These are phyloP conservation scores for Polytrichum commune DNA, from an alignment of 225 moss, liverwort and hornwort species.

Conservation along the genomic window DNA sequence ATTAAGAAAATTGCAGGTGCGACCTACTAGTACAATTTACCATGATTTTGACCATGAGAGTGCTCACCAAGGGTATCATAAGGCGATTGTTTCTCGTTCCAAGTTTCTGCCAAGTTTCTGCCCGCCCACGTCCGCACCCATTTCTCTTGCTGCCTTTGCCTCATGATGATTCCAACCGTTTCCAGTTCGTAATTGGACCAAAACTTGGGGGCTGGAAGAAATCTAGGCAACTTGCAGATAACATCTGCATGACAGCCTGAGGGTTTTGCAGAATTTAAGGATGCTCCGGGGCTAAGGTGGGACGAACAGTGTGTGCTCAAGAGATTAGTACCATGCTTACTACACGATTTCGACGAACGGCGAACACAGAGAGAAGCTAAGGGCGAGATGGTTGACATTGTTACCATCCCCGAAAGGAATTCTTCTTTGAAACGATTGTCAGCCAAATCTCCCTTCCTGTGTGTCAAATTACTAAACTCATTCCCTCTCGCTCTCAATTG, in stretches of 20 bases:
- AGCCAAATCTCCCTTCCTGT: background rate
- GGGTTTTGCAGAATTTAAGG: background rate
- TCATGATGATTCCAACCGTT: conserved; percentile 7
- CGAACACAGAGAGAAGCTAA: conserved; percentile 34
- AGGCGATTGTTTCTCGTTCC: conserved; percentile 76
- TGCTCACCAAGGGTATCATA: conserved; percentile 89
- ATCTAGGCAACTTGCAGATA: conserved; percentile 16
- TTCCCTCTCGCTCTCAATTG: background rate
- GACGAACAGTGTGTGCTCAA: conserved; percentile 17
- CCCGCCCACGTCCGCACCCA: conserved; percentile 39
- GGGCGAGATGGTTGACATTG: conserved; percentile 40
- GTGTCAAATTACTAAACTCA: background rate
- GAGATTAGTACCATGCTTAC: conserved; percentile 14
- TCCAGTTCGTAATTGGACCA: conserved; percentile 21
- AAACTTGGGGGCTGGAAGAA: conserved; percentile 6
- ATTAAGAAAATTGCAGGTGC: background rate
- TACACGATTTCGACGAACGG: conserved; percentile 29
- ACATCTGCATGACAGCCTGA: conserved; percentile 5
- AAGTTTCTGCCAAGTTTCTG: conserved; percentile 36
- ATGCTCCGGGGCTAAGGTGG: background rate
- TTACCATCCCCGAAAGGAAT: conserved; percentile 15
- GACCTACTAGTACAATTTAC: conserved; percentile 1
- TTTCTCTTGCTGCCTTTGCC: conserved; percentile 23
- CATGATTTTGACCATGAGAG: background rate
- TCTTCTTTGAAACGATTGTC: too few species aligned